phyloP scores from a whole-genome alignment of 129 eudicot genomes.

The Chrysanthemum makinoi region DNA sequence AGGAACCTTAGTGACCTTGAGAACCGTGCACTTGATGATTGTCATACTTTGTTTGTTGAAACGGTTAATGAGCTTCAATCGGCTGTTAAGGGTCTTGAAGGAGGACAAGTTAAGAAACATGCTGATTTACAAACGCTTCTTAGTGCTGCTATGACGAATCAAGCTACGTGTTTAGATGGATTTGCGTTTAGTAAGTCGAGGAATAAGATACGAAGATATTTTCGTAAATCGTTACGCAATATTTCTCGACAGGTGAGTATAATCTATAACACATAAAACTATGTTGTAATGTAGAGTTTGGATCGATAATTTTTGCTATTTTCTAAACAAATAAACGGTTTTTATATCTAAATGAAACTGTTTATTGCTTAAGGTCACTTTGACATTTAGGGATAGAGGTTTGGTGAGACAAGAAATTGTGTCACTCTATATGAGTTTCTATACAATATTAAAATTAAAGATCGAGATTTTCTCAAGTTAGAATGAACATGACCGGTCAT shows the following conservation, averaged over 20 bases:
- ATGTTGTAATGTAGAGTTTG: too few relatives aligned
- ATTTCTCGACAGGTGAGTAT: slow-evolving; percentile 57
- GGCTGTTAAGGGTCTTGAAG: slow-evolving; percentile 39
- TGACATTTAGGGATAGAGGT: too few relatives aligned
- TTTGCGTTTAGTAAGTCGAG: slow-evolving; percentile 29
- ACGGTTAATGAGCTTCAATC: slow-evolving; percentile 47
- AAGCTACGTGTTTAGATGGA: slow-evolving; percentile 40
- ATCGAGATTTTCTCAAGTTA: too few relatives aligned
- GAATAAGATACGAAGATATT: slow-evolving; percentile 42
- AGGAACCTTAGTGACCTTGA: slow-evolving; percentile 42
- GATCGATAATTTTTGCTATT: too few relatives aligned
- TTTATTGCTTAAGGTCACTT: too few relatives aligned
- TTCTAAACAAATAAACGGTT: neutral
- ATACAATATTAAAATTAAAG: too few relatives aligned
- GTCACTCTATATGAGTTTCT: too few relatives aligned
- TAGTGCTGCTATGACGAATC: slow-evolving; percentile 40
- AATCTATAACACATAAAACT: too few relatives aligned
- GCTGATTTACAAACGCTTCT: slow-evolving; percentile 28
- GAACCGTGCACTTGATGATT: slow-evolving; percentile 68
- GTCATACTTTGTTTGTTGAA: slow-evolving; percentile 54
- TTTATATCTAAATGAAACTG: neutral
- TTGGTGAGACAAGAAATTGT: too few relatives aligned
- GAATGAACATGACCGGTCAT: too few relatives aligned
- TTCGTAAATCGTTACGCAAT: slow-evolving; percentile 36
- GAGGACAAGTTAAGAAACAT: slow-evolving; percentile 8